Evolutionary conservation across 1,284 basidiomycete species (phyloP).

Genomic region (Vanrija sp.): DNA sequence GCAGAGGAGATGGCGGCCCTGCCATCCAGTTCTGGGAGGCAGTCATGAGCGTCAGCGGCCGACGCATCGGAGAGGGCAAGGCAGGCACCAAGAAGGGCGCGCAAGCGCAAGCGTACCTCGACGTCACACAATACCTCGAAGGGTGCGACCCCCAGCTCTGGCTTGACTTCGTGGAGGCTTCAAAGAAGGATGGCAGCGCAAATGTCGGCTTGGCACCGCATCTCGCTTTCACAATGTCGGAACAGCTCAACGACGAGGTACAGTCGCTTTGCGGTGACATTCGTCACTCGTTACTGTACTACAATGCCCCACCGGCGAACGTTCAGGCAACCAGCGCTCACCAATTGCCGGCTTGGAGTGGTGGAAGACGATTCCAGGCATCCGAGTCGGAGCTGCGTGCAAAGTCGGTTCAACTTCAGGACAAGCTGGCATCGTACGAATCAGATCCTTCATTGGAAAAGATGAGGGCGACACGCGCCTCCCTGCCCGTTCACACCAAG

Average conservation of each 20-base stretch:
- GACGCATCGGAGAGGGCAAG: conserved; percentile 73
- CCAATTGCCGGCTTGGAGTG: conserved; percentile 29
- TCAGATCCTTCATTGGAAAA: conserved; percentile 59
- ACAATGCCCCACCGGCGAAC: conserved; percentile 40
- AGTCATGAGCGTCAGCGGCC: conserved; percentile 72
- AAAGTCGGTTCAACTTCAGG: conserved; percentile 62
- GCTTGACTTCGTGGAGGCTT: conserved; percentile 58
- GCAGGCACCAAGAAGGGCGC: conserved; percentile 72
- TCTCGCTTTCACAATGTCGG: conserved; percentile 67
- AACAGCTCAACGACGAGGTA: conserved; percentile 68
- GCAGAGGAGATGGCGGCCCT: conserved; percentile 14
- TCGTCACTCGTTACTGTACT: conserved; percentile 56
- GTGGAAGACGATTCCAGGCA: conserved; percentile 15
- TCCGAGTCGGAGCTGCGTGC: conserved; percentile 44
- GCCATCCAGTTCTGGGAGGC: conserved; percentile 64
- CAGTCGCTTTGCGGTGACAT: conserved; percentile 68
- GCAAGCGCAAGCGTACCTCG: conserved; percentile 72
- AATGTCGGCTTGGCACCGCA: conserved; percentile 62
- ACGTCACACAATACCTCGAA: conserved; percentile 82
- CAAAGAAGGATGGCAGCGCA: conserved; percentile 37
- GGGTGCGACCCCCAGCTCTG: conserved; percentile 76
- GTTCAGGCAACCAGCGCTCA: conserved; percentile 23
- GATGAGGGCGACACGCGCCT: conserved; percentile 65
- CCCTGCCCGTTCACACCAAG: conserved; percentile 70
- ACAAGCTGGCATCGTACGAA: conserved; percentile 62